Evolutionary conservation across 768 basidiomycete species (phyloP).

Genomic region (Pholiota conissans): DNA sequence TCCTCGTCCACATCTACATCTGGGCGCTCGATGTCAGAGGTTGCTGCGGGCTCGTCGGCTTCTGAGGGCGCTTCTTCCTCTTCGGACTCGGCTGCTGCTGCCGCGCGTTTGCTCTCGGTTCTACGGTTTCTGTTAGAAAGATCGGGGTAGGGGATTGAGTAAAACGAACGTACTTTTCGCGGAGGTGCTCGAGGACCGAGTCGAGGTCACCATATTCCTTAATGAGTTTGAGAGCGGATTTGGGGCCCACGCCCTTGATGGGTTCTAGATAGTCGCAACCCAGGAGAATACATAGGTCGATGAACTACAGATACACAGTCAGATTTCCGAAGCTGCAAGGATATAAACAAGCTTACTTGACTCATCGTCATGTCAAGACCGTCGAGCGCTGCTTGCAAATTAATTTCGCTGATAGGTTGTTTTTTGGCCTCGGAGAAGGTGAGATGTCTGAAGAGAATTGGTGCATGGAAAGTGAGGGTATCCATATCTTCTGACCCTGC

Average conservation of each 20-base stretch:
- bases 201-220: slow-evolving; percentile 76
- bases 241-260: slow-evolving; percentile 95
- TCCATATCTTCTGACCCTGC: slow-evolving; percentile 99
- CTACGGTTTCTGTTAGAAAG: slow-evolving; percentile 25
- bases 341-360: slow-evolving; percentile 47
- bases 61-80: slow-evolving; percentile 28
- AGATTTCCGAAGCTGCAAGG: background rate
- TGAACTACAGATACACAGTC: slow-evolving; percentile 66
- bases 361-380: slow-evolving; percentile 94
- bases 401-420: slow-evolving; percentile 92
- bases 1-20: slow-evolving; percentile 29
- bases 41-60: slow-evolving; percentile 40
- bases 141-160: background rate
- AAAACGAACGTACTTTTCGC: slow-evolving; percentile 59
- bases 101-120: slow-evolving; percentile 42
- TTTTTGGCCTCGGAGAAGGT: slow-evolving; percentile 99
- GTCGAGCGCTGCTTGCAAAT: slow-evolving; percentile 76
- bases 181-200: slow-evolving; percentile 73
- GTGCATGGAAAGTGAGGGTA: slow-evolving; percentile 92
- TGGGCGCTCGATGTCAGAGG: slow-evolving; percentile 45
- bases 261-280: slow-evolving; percentile 99
- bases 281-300: slow-evolving; percentile 93
- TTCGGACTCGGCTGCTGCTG: slow-evolving; percentile 27
- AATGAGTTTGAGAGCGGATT: slow-evolving; percentile 91
- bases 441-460: slow-evolving; percentile 90